A percentile compares a stretch with the other conserved stretches of the same genome.
phyloP scores from a whole-genome alignment of 805 yeast species.

The Metschnikowia santaceciliae region DNA sequence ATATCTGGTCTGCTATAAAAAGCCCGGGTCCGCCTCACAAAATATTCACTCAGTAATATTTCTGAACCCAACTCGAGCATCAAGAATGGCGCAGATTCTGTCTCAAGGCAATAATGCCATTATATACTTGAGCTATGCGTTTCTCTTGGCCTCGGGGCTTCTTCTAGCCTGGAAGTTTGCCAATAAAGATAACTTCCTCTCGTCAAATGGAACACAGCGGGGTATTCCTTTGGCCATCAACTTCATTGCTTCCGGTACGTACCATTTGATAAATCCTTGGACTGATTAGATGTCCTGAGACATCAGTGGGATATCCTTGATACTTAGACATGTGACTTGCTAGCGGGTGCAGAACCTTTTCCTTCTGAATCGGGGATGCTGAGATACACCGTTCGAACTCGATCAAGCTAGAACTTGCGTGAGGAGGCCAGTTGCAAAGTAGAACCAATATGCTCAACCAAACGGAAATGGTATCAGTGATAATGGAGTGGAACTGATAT shows the following conservation, averaged over 20 bases:
- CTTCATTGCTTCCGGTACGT: conserved; percentile 87
- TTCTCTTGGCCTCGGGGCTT: conserved; percentile 37
- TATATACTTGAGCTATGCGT: conserved; percentile 38
- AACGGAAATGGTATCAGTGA: too few species aligned
- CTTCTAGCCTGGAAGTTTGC: conserved; percentile 54
- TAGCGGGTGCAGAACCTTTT: conserved; percentile 46
- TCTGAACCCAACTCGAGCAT: too few species aligned
- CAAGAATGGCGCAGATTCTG: conserved; percentile 13
- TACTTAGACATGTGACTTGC: conserved; percentile 14
- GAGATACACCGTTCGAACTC: conserved; percentile 78
- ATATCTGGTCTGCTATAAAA: background rate
- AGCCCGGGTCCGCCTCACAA: background rate
- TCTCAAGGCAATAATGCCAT: conserved; percentile 40
- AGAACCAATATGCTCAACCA: background rate
- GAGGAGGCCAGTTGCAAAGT: conserved; percentile 46
- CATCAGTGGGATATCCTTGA: background rate
- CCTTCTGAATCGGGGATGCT: conserved; percentile 39
- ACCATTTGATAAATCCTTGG: background rate
- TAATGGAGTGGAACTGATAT: too few species aligned
- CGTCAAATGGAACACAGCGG: conserved; percentile 75
- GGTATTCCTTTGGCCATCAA: conserved; percentile 82
- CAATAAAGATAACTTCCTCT: conserved; percentile 54
- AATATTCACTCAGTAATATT: background rate
- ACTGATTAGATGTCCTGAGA: too few species aligned
- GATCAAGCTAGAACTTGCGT: conserved; percentile 82